Evolutionary conservation across 805 yeast species (phyloP), one percentile per base, ranked within the genome.

Genomic region (Zygoascus tannicola): DNA sequence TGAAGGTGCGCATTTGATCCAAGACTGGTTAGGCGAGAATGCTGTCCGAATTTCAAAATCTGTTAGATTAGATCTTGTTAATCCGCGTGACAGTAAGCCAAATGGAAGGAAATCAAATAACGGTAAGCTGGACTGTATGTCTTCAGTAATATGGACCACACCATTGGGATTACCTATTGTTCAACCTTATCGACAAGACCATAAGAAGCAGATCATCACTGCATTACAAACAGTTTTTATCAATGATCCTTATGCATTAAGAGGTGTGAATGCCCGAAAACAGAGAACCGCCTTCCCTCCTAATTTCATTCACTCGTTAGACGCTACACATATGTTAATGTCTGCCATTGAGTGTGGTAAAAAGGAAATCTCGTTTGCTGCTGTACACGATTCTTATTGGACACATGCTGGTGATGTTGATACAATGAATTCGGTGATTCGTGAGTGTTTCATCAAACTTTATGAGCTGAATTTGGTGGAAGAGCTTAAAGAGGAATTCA

Each of bases 341-440:
- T 82, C 95, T 5, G 94, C 97, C 0, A 69, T 76, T 41, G 78
- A 78, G 20, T 86, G 96, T 62, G 77, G 81, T 3, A 71, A 78
- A 35, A 58, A 59, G 1, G 77, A 75, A 0, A 63, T 92, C 40
- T 69, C 78, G 10, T 90, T 92, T 70, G 96, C 97, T 0, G 79
- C 97, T 0, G 98, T 90, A 20, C 98, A 90, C 63, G 98, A 90
- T 61, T 90, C 97, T 0, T 90, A 85, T 62, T 90, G 98, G 98
- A 87, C 97, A 0, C 97, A 92, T 60, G 97, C 98, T 1, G 67
- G 76, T 40, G 90, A 85, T 59, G 78, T 90, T 35, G 80, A 79
- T 47, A 58, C 57, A 2, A 80, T 90, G 92, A 85, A 80, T 62
- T 56, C 54, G 12, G 66, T 74, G 37, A 67, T 92, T 50, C 74